Base-by-base conservation (phyloP, 208 protist species). In the Leishmania lainsoni region DNA sequence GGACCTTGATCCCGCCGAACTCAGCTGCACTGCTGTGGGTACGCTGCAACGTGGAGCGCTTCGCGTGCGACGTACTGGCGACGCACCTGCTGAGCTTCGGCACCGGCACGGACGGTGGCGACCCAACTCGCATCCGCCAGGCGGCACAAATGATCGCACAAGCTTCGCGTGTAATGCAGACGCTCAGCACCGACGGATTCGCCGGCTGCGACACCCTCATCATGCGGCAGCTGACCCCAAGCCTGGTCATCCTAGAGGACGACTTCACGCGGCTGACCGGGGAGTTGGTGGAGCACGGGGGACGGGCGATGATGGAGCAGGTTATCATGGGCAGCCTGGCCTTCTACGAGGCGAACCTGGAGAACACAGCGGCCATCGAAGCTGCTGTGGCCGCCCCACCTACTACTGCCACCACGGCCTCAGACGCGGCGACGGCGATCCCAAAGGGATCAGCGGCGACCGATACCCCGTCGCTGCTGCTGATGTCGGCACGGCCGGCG, bases 21-120 rank as follows among this genome's bases (percentile, higher is more conserved):
- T 91, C 92, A 3, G 86, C 92, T 1, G 87, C 91, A 59, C 85
- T 96, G 63, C 85, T 97, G 63, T 97, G 92, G 92, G 94, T 96
- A 70, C 92, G 89, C 1, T 74, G 85, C 39, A 92, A 92, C 54
- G 73, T 95, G 59, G 88, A 94, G 83, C 85, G 84, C 75, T 91
- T 95, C 70, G 91, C 90, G 20, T 82, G 79, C 52, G 89, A 95
- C 49, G 88, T 97, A n/a, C 81, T 97, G 42, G 84, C 86, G 29
- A 83, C 91, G 12, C 90, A 94, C 35, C 86, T 92, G 81, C 85
- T 97, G 45, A 95, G 91, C 87, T 93, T 95, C 78, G 90, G 92
- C 76, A 92, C 86, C 51, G 92, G 89, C 32, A 89, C 91, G 35
- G 94, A 95, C 74, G 94, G 92, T 74, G 92, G 89, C 61, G 91